Base-by-base conservation (phyloP, 2,329 filamentous ascomycete species). In the Microcera coccophila region DNA sequence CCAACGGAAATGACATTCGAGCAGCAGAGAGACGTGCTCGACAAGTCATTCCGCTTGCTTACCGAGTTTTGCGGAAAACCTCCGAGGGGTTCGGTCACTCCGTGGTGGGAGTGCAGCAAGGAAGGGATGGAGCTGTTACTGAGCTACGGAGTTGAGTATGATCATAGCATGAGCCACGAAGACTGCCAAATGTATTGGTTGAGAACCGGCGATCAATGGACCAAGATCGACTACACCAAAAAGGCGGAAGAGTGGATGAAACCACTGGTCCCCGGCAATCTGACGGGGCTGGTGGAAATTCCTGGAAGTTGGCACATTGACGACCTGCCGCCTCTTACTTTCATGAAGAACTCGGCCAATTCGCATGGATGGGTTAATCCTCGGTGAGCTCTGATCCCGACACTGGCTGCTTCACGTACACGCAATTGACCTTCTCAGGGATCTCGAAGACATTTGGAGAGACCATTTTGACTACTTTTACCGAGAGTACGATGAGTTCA, bases 391-490 rank as follows among this genome's bases (percentile, higher is more conserved):
- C 15, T 16, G 7, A 10, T 33, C 31, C n/a, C n/a, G 15, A 10
- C 17, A 1, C 1, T 35, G 3, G 4, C 10, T 4, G 9, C 2
- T 4, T n/a, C 3, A 3, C 9, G 19, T 12, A 4, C 5, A 15
- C 11, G 12, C 21, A 8, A 4, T 41, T 47, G 19, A 46, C 16
- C 1, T 16, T 8, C 17, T 2, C 10, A 51, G 48, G 31, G 78
- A 81, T 51, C 73, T 84, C 4, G 79, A 84, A 55, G 78, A 81
- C 42, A 74, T 83, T 36, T 84, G 80, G 81, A 68, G 74, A 36
- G 78, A 84, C 48, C 79, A 84, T 50, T 84, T 85, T 47, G 75
- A 82, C 55, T 88, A 87, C 64, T 87, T 85, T 58, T 88, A 88
- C 62, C 71, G 84, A 33, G 83, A 88, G 65, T 84, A 87, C 49